Evolutionary conservation across 495 filamentous ascomycete species (phyloP).

Genomic region (Aspergillus haitiensis): DNA sequence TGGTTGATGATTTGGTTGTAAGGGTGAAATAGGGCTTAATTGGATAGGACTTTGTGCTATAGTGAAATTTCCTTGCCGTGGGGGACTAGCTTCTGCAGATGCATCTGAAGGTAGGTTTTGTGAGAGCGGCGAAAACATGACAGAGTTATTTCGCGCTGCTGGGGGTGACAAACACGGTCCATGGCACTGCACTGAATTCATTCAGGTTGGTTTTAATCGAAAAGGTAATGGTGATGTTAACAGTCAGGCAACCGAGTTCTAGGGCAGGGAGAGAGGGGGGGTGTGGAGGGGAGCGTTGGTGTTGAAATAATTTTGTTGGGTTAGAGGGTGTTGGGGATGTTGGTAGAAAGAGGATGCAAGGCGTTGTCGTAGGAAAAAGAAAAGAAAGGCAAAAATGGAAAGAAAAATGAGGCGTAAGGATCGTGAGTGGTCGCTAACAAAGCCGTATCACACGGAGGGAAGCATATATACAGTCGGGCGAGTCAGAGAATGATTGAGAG

Average conservation of each 20-base stretch:
- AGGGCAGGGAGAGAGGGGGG: neutral
- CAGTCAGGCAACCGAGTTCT: slow-evolving; percentile 11
- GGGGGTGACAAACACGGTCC: slow-evolving; percentile 36
- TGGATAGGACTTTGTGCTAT: slow-evolving; percentile 19
- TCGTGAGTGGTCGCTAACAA: slow-evolving; percentile 15
- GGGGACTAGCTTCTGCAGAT: slow-evolving; percentile 17
- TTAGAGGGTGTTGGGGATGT: slow-evolving; percentile 6
- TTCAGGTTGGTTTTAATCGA: slow-evolving; percentile 28
- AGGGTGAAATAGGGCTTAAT: slow-evolving; percentile 25
- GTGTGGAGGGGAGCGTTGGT: neutral
- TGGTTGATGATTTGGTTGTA: slow-evolving; percentile 14
- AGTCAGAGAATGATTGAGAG: slow-evolving; percentile 16
- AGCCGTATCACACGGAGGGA: neutral
- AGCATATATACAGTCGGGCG: slow-evolving; percentile 16
- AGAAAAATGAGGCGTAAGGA: slow-evolving; percentile 17
- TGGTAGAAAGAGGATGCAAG: slow-evolving; percentile 6
- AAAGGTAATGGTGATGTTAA: slow-evolving; percentile 6
- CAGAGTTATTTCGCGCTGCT: slow-evolving; percentile 30
- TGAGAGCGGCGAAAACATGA: slow-evolving; percentile 34
- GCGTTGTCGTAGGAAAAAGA: slow-evolving; percentile 20
- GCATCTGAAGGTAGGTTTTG: slow-evolving; percentile 19
- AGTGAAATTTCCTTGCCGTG: slow-evolving; percentile 19
- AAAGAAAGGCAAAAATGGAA: slow-evolving; percentile 8
- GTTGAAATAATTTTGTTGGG: slow-evolving; percentile 1
- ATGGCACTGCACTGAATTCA: slow-evolving; percentile 42